Conservation (phyloP, 2,329 filamentous ascomycete species). For the Dactylellina drechsleri region DNA sequence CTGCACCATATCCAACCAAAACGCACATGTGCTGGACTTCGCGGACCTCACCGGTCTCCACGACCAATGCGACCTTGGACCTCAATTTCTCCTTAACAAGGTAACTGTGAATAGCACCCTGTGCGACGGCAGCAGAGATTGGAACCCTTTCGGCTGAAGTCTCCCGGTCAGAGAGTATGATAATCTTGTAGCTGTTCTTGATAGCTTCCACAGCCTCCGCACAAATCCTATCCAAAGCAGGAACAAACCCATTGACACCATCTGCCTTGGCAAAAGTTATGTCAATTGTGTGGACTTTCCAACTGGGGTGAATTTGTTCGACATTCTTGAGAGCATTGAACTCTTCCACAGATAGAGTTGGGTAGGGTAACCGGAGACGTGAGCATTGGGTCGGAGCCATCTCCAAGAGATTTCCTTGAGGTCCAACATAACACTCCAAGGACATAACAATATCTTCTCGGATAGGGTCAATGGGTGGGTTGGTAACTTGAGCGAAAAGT, state of each 20-base stretch:
- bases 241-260: conserved; percentile 83
- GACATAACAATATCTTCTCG: conserved; percentile 99
- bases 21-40: conserved; percentile 99
- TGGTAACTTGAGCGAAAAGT: conserved; percentile 96
- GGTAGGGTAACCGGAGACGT: conserved; percentile 84
- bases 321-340: conserved; percentile 89
- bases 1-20: conserved; percentile 92
- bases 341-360: conserved; percentile 86
- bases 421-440: conserved; percentile 92
- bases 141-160: conserved; percentile 83
- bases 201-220: conserved; percentile 84
- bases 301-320: conserved; percentile 75
- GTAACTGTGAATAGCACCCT: conserved; percentile 94
- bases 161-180: conserved; percentile 88
- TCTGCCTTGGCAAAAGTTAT: conserved; percentile 90
- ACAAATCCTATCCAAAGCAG: conserved; percentile 88
- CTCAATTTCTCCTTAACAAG: conserved; percentile 96
- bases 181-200: conserved; percentile 81
- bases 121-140: conserved; percentile 86
- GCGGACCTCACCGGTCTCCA: conserved; percentile 93
- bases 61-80: conserved; percentile 83
- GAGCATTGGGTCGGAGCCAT: conserved; percentile 92
- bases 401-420: conserved; percentile 92
- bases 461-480: conserved; percentile 96
- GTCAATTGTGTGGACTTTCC: conserved; percentile 90